Percentiles rank a stretch among this genome's conserved stretches.
Evolutionary conservation across 1,284 basidiomycete species (phyloP).

Genomic region (Stereum hirsutum): DNA sequence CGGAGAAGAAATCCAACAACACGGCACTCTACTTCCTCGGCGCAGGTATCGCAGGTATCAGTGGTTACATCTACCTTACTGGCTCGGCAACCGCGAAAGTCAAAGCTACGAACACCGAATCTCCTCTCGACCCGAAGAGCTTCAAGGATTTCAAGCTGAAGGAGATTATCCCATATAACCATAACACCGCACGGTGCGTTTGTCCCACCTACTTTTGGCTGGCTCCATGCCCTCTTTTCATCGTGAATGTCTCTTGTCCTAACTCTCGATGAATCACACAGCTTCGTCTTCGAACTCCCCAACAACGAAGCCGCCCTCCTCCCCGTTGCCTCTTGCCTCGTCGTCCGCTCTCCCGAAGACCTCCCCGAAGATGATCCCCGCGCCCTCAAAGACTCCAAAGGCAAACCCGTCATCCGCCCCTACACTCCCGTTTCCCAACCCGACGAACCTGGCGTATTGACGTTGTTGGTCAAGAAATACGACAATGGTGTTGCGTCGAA

Average conservation of each 20-base stretch:
- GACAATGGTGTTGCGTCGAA: constrained; percentile 76
- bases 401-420: constrained; percentile 83
- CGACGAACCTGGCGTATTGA: constrained; percentile 66
- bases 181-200: constrained; percentile 71
- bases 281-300: constrained; percentile 83
- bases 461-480: constrained; percentile 83
- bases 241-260: not conserved
- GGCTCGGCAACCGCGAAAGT: constrained; percentile 13
- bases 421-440: constrained; percentile 80
- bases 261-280: constrained; percentile 15
- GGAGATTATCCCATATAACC: constrained; percentile 85
- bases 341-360: constrained; percentile 45
- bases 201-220: not conserved
- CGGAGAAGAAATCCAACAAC: constrained; percentile 37
- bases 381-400: constrained; percentile 67
- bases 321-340: constrained; percentile 65
- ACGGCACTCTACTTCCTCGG: constrained; percentile 39
- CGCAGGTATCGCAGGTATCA: constrained; percentile 40
- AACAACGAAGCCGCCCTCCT: constrained; percentile 74
- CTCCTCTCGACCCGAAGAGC: constrained; percentile 63
- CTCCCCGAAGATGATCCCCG: too few species aligned
- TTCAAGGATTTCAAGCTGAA: constrained; percentile 80
- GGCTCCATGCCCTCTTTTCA: not conserved
- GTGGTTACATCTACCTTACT: constrained; percentile 39
- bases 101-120: constrained; percentile 37